Conservation (phyloP, 2,329 filamentous ascomycete genomes). For the Chrysoporthe deuterocubensis region DNA sequence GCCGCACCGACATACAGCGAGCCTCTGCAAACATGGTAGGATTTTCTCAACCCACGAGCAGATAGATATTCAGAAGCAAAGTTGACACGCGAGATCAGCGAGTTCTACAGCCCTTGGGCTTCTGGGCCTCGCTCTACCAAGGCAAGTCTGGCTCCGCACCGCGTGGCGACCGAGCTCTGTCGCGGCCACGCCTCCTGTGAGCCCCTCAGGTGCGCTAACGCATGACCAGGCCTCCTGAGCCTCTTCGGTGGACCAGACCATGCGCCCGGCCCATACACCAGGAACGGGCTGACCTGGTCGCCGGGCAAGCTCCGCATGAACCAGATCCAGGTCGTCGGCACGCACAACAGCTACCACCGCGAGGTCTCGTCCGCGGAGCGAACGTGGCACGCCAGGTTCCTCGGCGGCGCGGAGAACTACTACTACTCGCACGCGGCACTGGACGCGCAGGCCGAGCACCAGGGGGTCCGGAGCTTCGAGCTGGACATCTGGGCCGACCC, state of each 20-base stretch:
- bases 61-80: neutral
- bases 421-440: conserved; percentile 53
- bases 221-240: conserved; percentile 38
- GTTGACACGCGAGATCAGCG: neutral
- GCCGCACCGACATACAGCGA: neutral
- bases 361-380: conserved; percentile 49
- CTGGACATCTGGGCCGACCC: conserved; percentile 54
- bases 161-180: neutral
- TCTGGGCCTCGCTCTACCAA: conserved; percentile 5
- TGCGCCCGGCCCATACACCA: conserved; percentile 29
- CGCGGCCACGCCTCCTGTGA: no score
- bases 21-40: neutral
- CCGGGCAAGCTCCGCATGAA: conserved; percentile 48
- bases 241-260: conserved; percentile 34
- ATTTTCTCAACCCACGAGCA: neutral
- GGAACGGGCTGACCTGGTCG: conserved; percentile 40
- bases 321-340: conserved; percentile 55
- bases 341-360: conserved; percentile 56
- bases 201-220: conserved; percentile 26
- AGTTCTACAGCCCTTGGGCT: neutral
- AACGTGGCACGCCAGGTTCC: conserved; percentile 43
- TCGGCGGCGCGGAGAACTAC: conserved; percentile 44
- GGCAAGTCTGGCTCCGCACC: neutral
- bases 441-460: conserved; percentile 48
- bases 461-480: conserved; percentile 52